Evolutionary conservation across 2,329 filamentous ascomycete species (phyloP).

Genomic region (Ceratocystis colombiana): DNA sequence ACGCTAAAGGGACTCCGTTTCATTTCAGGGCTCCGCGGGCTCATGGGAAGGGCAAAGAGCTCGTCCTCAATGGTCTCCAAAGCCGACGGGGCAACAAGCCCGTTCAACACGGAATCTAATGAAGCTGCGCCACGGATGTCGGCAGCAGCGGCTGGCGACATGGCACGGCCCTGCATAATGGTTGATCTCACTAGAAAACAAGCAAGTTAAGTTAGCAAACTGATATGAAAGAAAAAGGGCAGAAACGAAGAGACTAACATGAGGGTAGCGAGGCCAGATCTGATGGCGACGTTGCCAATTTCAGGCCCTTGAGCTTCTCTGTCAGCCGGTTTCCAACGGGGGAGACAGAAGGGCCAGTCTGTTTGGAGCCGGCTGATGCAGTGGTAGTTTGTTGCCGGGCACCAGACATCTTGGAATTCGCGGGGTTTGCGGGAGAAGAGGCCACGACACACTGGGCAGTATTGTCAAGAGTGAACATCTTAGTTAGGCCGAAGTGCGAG

Average conservation of each 20-base stretch:
- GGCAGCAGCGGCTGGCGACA: slow-evolving; percentile 20
- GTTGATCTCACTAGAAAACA: slow-evolving; percentile 21
- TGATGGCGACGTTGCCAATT: slow-evolving; percentile 24
- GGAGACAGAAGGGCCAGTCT: not conserved
- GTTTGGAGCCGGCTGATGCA: slow-evolving; percentile 10
- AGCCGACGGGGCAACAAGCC: not conserved
- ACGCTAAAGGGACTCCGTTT: slow-evolving; percentile 69
- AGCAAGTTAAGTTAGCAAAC: slow-evolving; percentile 15
- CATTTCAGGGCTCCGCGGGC: slow-evolving; percentile 77
- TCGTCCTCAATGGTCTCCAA: slow-evolving; percentile 53
- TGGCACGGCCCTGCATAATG: slow-evolving; percentile 25
- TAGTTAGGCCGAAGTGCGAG: slow-evolving; percentile 59
- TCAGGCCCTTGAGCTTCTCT: slow-evolving; percentile 25
- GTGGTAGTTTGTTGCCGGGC: slow-evolving; percentile 1
- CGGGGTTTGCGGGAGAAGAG: not conserved
- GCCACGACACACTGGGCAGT: not conserved
- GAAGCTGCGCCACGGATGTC: slow-evolving; percentile 21
- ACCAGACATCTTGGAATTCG: not conserved
- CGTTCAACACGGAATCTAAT: slow-evolving; percentile 22
- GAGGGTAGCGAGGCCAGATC: slow-evolving; percentile 24
- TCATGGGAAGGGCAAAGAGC: slow-evolving; percentile 78
- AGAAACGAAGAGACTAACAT: slow-evolving; percentile 12
- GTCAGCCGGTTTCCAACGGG: slow-evolving; percentile 19
- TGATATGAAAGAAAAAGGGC: not conserved
- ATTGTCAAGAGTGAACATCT: slow-evolving; percentile 26